Evolutionary conservation across 2,329 filamentous ascomycete species (phyloP).

Genomic region (Hirsutella rhossiliensis): DNA sequence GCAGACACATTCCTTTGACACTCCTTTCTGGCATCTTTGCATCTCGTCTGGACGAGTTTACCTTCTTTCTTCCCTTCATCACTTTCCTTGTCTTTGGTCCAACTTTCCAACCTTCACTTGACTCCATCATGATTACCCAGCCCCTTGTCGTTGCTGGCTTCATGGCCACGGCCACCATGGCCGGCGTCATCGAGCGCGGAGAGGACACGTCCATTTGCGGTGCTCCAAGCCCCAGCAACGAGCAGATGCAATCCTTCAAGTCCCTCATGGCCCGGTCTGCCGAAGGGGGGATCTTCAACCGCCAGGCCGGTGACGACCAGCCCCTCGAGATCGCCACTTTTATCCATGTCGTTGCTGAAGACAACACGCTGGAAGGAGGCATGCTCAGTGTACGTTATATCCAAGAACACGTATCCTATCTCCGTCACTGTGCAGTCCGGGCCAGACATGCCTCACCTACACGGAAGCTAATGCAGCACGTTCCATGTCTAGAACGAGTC

Average conservation of each 20-base stretch:
- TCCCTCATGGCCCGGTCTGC: constrained; percentile 4
- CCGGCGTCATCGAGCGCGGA: neutral
- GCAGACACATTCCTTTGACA: neutral
- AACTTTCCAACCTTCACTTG: constrained; percentile 3
- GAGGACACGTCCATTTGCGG: constrained; percentile 5
- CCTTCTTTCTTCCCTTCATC: constrained; percentile 1
- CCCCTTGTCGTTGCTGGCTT: neutral
- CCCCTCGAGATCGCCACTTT: neutral
- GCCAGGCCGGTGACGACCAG: constrained; percentile 25
- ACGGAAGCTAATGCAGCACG: neutral
- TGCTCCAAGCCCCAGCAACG: constrained; percentile 6
- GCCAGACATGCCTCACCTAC: neutral
- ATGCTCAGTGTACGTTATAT: neutral
- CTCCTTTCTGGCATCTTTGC: neutral
- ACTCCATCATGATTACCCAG: neutral
- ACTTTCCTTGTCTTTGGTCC: neutral
- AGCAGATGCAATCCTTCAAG: constrained; percentile 16
- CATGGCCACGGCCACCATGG: constrained; percentile 7
- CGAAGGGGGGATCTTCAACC: constrained; percentile 28
- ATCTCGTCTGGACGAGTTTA: neutral
- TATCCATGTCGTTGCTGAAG: neutral
- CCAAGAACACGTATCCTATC: neutral
- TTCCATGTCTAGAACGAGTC: neutral
- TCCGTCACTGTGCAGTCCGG: neutral
- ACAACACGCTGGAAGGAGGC: neutral